A percentile compares a stretch with the other conserved stretches of the same genome.
Conservation (phyloP, 2,329 filamentous ascomycete genomes). For the Didymellaceae sp. region DNA sequence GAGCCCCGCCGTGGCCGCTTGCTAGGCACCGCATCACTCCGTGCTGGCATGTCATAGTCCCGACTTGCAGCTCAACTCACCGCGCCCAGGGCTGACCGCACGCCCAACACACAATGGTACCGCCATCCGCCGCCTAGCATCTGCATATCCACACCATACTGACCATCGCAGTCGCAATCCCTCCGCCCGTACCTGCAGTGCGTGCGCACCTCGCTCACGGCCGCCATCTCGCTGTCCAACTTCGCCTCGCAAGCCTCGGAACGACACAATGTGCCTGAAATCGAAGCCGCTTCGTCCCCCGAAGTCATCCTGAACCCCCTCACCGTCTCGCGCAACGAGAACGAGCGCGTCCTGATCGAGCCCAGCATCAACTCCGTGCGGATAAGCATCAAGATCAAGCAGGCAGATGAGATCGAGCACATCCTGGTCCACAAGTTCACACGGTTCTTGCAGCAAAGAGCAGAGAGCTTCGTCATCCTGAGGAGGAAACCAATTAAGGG, state of each 20-base stretch:
- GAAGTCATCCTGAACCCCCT: constrained; percentile 93
- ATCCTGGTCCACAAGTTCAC: constrained; percentile 99
- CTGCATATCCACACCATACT: constrained; percentile 22
- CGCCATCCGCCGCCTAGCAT: neutral
- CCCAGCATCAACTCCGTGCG: constrained; percentile 96
- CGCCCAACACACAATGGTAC: constrained; percentile 41
- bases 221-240: constrained; percentile 91
- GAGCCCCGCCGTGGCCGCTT: constrained; percentile 25
- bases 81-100: constrained; percentile 26
- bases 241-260: constrained; percentile 97
- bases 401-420: constrained; percentile 98
- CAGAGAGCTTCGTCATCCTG: constrained; percentile 96
- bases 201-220: constrained; percentile 91
- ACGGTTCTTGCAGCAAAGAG: constrained; percentile 91
- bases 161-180: constrained; percentile 78
- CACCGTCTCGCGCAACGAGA: constrained; percentile 91
- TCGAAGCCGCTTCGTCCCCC: constrained; percentile 90
- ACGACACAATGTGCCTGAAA: constrained; percentile 96
- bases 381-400: constrained; percentile 98
- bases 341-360: constrained; percentile 95
- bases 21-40: constrained; percentile 31
- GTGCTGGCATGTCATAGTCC: constrained; percentile 43
- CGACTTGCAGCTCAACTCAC: constrained; percentile 25
- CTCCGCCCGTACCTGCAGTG: constrained; percentile 95
- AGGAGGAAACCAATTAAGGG: constrained; percentile 96